A percentile compares a stretch with the other conserved stretches of the same genome.
phyloP scores from a whole-genome alignment of 495 filamentous ascomycete species.

The Sphaerosporella brunnea region DNA sequence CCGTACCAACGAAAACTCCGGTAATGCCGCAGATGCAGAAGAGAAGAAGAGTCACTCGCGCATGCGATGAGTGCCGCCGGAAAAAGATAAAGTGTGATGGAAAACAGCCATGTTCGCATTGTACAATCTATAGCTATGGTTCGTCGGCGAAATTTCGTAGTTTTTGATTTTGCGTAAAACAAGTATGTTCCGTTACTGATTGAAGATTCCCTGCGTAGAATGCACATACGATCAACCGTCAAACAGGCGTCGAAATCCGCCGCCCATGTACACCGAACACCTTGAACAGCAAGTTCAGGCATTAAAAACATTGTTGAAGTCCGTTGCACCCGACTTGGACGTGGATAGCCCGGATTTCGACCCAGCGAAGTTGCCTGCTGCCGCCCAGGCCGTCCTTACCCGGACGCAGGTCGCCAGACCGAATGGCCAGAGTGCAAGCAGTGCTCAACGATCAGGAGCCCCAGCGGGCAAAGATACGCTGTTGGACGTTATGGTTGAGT shows the following conservation, averaged over 20 bases:
- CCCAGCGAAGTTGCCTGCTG: constrained; percentile 26
- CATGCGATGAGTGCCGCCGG: constrained; percentile 87
- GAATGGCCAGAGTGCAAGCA: neutral
- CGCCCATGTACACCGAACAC: constrained; percentile 86
- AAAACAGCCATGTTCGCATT: constrained; percentile 94
- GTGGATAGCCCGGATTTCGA: constrained; percentile 69
- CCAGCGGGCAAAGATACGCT: constrained; percentile 44
- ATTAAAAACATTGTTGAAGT: constrained; percentile 60
- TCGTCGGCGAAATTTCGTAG: constrained; percentile 31
- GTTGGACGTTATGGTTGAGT: constrained; percentile 86
- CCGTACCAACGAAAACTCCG: constrained; percentile 22
- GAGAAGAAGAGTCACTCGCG: constrained; percentile 69
- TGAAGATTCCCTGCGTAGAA: constrained; percentile 36
- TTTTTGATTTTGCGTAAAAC: constrained; percentile 1
- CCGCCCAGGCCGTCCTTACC: constrained; percentile 10
- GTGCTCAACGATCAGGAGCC: neutral
- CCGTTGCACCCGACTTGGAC: constrained; percentile 71
- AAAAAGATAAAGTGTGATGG: constrained; percentile 99
- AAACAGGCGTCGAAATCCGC: constrained; percentile 82
- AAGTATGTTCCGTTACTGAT: neutral
- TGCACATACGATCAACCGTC: constrained; percentile 98
- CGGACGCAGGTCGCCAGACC: neutral
- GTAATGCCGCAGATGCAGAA: constrained; percentile 54
- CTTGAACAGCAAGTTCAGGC: constrained; percentile 70
- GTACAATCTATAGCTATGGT: constrained; percentile 97